Base-by-base conservation (phyloP, 1,284 basidiomycete genomes). In the Moesziomyces sp. region DNA sequence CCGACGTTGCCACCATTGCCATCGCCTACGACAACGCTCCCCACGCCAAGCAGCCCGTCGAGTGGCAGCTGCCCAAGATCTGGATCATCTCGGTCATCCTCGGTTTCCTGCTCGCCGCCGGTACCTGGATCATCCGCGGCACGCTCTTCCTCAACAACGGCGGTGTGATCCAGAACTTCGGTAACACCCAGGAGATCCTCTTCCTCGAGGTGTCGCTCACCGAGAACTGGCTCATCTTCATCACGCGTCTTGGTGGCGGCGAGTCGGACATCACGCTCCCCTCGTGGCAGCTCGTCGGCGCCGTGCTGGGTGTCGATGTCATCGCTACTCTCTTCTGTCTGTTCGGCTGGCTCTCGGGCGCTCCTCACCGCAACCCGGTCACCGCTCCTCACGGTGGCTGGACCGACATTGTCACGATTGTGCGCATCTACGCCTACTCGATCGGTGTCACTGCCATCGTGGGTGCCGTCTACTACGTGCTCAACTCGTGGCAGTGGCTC, bases 131-230 rank as follows among this genome's bases (percentile, higher is more conserved):
- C 74, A 66, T 87, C 55, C 85, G 88, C 46, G 88, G 85, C 23
- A 88, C 88, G 1, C 76, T 88, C 58, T 88, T 87, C 82, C 73
- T 87, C 49, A 66, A 71, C 35, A 74, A 79, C 61, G 87, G 87
- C 23, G 88, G 88, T 77, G 85, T 88, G 69, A 86, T 88, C 58
- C 86, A 87, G 80, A 88, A 88, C 81, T 88, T 85, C 66, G 88
- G 87, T 74, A 84, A 81, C 69, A 82, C 86, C 8, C 87, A 88
- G 77, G 87, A 87, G 75, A 86, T 88, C 52, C 77, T 88, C 53
- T 88, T 88, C 85, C 84, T 88, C 57, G 87, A 88, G 72, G 88
- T 88, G n/a, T 86, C 88, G 19, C 82, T 88, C 55, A 88, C 87
- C 18, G 88, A 88, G 79, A 86, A 86, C 74, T 88, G 88, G 88